These are phyloP conservation scores for Phaeotremella skinneri DNA, from an alignment of 768 basidiomycete genomes.

Conservation along the genomic window DNA sequence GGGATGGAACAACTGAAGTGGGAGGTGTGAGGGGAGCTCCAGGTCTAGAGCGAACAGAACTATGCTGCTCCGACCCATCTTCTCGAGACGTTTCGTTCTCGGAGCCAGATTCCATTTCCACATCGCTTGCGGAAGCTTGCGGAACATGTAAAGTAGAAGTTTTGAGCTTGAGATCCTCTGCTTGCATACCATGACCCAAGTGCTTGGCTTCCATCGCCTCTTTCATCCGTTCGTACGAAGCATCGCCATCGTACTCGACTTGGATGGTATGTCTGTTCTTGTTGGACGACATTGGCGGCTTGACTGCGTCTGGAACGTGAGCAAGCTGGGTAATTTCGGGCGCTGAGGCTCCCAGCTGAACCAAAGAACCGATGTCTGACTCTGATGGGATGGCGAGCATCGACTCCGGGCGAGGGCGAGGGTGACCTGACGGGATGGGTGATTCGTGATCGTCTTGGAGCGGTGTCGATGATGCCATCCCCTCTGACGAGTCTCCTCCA, in stretches of 20 bases:
- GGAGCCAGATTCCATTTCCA: conserved; percentile 37
- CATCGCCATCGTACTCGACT: conserved; percentile 80
- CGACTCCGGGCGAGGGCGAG: conserved; percentile 3
- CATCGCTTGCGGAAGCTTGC: conserved; percentile 24
- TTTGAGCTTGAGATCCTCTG: not conserved
- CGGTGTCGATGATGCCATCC: conserved; percentile 7
- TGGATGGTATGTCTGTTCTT: conserved; percentile 88
- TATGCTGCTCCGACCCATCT: not conserved
- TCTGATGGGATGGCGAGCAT: conserved; percentile 13
- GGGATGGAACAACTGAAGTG: not conserved
- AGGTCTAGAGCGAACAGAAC: not conserved
- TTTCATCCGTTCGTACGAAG: conserved; percentile 41
- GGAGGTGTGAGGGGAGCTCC: not conserved
- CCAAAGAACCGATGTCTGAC: conserved; percentile 6
- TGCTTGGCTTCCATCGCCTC: conserved; percentile 27
- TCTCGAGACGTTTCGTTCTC: conserved; percentile 3
- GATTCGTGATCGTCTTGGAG: not conserved
- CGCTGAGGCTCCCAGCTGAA: not conserved
- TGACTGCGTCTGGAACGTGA: conserved; percentile 8
- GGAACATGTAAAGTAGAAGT: not conserved
- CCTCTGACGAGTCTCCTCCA: not conserved
- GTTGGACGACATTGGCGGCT: conserved; percentile 40
- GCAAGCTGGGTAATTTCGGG: conserved; percentile 2
- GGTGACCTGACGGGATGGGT: conserved; percentile 3
- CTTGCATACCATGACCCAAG: not conserved